phyloP scores from a whole-genome alignment of 2,329 filamentous ascomycete genomes.

The Biscogniauxia marginata region DNA sequence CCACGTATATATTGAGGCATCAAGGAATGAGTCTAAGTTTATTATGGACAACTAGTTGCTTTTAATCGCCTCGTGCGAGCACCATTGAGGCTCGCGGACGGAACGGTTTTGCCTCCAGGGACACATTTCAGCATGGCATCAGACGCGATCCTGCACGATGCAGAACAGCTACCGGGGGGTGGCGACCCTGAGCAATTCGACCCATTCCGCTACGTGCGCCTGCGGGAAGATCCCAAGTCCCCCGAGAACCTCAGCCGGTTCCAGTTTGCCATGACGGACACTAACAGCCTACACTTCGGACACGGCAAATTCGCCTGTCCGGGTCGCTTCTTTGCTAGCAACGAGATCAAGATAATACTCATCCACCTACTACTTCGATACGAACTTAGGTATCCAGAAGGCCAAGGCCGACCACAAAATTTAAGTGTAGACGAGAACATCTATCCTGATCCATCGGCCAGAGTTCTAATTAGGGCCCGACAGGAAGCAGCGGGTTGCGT shows the following conservation, averaged over 20 bases:
- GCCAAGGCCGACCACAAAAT: too few species aligned
- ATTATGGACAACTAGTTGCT: constrained; percentile 5
- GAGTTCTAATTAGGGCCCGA: too few species aligned
- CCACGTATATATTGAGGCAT: too few species aligned
- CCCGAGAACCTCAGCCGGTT: constrained; percentile 19
- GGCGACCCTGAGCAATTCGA: too few species aligned
- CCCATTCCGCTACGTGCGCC: constrained; percentile 15
- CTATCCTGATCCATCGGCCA: too few species aligned
- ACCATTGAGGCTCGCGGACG: not conserved
- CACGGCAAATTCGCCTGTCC: constrained; percentile 21
- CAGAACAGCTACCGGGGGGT: too few species aligned
- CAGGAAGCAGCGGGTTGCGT: too few species aligned
- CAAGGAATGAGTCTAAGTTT: too few species aligned
- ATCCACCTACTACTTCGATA: constrained; percentile 15
- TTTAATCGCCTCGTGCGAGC: not conserved
- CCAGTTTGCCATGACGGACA: constrained; percentile 17
- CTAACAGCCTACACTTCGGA: constrained; percentile 17
- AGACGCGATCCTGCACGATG: not conserved
- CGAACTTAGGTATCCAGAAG: constrained; percentile 16
- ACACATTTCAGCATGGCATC: constrained; percentile 5
- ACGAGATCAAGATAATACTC: constrained; percentile 19
- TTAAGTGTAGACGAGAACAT: too few species aligned
- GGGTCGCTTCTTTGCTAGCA: constrained; percentile 20
- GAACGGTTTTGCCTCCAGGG: not conserved
- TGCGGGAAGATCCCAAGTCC: constrained; percentile 17